Evolutionary conservation across 495 filamentous ascomycete genomes (phyloP).

Genomic region (Penicillium nucicola): DNA sequence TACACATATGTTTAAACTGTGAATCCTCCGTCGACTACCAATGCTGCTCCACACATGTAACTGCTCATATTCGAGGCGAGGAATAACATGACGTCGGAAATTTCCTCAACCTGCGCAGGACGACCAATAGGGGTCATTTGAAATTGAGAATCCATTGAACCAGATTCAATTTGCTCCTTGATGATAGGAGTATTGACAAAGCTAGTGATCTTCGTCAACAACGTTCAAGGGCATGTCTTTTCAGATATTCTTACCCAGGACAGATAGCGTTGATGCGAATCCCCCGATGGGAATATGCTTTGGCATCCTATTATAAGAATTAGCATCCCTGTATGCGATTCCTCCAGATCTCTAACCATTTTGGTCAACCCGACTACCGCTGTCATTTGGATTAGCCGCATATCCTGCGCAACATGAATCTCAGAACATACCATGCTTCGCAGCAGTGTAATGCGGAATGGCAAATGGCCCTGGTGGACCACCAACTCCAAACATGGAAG

Average conservation of each 20-base stretch:
- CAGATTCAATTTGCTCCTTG: slow-evolving; percentile 17
- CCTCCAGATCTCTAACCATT: slow-evolving; percentile 11
- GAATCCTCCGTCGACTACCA: slow-evolving; percentile 22
- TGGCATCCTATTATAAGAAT: slow-evolving; percentile 32
- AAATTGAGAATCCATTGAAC: slow-evolving; percentile 16
- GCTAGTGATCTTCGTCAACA: background rate
- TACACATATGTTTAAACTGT: slow-evolving; percentile 11
- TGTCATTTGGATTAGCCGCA: background rate
- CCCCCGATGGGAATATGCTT: slow-evolving; percentile 36
- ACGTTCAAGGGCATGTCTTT: background rate
- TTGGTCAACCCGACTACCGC: slow-evolving; percentile 42
- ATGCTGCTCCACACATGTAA: slow-evolving; percentile 33
- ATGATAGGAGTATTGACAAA: slow-evolving; percentile 42
- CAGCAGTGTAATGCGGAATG: slow-evolving; percentile 33
- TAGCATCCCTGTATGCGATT: background rate
- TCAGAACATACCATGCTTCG: slow-evolving; percentile 39
- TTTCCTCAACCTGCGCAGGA: slow-evolving; percentile 45
- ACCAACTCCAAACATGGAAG: slow-evolving; percentile 25
- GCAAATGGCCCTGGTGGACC: slow-evolving; percentile 16
- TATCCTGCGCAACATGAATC: background rate
- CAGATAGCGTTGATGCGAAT: slow-evolving; percentile 53
- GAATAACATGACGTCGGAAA: slow-evolving; percentile 67
- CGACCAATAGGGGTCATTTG: slow-evolving; percentile 19
- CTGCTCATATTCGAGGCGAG: slow-evolving; percentile 49
- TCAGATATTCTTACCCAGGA: slow-evolving; percentile 28